Evolutionary conservation across 768 basidiomycete species (phyloP), one percentile per base, ranked within the genome.

Genomic region (Suillus subaureus): DNA sequence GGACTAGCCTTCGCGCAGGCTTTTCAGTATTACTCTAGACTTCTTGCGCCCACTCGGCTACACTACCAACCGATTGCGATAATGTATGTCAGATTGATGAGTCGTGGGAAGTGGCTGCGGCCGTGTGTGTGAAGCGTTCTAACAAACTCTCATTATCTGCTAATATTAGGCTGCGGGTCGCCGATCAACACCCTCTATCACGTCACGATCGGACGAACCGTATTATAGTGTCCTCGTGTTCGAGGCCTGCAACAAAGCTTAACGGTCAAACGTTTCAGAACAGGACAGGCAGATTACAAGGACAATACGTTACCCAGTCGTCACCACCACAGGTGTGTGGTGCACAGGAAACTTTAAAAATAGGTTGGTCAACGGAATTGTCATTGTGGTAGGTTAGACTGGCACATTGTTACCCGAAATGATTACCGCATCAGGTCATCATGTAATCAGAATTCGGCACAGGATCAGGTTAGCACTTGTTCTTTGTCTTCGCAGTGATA

Each of bases 231-330:
- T 12, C 21, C 21, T 55, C 54, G 54, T 55, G 54, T 55, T 55
- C 21, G 33, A 33, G 54, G 31, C 11, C 21, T 33, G 54, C 13
- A 12, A 55, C 3, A 13, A 55, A 35, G 54, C 21, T 55, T n/a
- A 35, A 55, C 12, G 54, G 33, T n/a, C 54, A 55, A 55, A 33
- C 21, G 54, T 55, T 55, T 35, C 33, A 55, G n/a, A n/a, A n/a
- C n/a, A n/a, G 54, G 31, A 55, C 31, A 33, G 11, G 11, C 21
- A 33, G 21, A 55, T n/a, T 35, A 55, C 31, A 55, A 55, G 23
- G 6, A 13, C 18, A 33, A n/a, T 21, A n/a, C 31, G 12, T 55
- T n/a, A 21, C 21, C 35, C 35, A 55, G 33, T 35, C 35, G 12
- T n/a, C 12, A 55, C 54, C 1, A 21, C 54, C 31, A 35, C 54